These are phyloP conservation scores for Aspergillus coremiiformis DNA, from an alignment of 495 filamentous ascomycete genomes.

Conservation along the genomic window DNA sequence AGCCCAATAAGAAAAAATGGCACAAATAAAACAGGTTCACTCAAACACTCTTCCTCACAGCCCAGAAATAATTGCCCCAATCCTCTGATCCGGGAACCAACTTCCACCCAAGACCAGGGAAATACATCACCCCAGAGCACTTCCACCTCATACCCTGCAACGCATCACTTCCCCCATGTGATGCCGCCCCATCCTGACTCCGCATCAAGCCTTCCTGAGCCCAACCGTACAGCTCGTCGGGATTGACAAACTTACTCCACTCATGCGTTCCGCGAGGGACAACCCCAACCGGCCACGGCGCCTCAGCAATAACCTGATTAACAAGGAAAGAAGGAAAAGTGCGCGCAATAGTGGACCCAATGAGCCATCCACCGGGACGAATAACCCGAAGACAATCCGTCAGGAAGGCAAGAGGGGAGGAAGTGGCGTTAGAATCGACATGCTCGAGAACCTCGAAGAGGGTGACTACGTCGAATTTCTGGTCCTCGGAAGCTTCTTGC, in stretches of 20 bases:
- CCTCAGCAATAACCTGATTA: slow-evolving; percentile 89
- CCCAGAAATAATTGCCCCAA: slow-evolving; percentile 96
- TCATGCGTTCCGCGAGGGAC: slow-evolving; percentile 92
- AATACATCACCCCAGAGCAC: slow-evolving; percentile 64
- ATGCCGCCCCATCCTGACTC: slow-evolving; percentile 29
- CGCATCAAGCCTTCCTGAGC: slow-evolving; percentile 41
- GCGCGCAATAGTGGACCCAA: slow-evolving; percentile 83
- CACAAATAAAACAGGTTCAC: background rate
- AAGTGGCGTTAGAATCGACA: slow-evolving; percentile 43
- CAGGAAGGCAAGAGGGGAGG: slow-evolving; percentile 63
- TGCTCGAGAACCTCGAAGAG: slow-evolving; percentile 95
- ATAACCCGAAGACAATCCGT: slow-evolving; percentile 60
- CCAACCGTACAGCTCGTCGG: slow-evolving; percentile 64
- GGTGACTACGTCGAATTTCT: slow-evolving; percentile 64
- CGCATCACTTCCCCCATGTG: slow-evolving; percentile 45
- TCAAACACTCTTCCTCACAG: slow-evolving; percentile 55
- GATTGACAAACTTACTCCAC: slow-evolving; percentile 92
- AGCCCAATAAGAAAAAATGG: background rate
- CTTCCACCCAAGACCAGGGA: slow-evolving; percentile 88
- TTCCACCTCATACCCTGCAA: slow-evolving; percentile 56
- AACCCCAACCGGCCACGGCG: slow-evolving; percentile 63
- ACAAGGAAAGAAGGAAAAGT: slow-evolving; percentile 81
- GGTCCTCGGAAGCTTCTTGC: background rate
- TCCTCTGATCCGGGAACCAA: slow-evolving; percentile 74
- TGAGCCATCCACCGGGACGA: slow-evolving; percentile 84